Evolutionary conservation across 176 grass and related monocot genomes (phyloP).

Genomic region (Oryza punctata): DNA sequence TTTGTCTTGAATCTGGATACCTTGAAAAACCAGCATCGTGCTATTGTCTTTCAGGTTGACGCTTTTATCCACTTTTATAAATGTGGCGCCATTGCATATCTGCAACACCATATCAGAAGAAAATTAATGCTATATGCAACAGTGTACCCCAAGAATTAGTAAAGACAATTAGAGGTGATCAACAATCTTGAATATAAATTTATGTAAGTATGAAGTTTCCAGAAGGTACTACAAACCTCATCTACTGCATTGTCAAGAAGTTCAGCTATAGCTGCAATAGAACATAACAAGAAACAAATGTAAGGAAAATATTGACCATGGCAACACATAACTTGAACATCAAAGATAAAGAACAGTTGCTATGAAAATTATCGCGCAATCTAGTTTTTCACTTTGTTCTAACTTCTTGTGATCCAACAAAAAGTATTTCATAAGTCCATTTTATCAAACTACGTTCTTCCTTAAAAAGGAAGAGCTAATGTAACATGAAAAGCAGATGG

Average conservation of each 20-base stretch:
- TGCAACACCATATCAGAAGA: conserved; percentile 43
- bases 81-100: conserved; percentile 89
- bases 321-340: neutral
- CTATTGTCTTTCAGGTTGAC: conserved; percentile 81
- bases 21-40: conserved; percentile 89
- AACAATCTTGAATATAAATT: conserved; percentile 8
- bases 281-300: conserved; percentile 33
- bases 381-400: neutral
- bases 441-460: neutral
- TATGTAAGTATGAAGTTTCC: neutral
- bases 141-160: neutral
- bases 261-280: conserved; percentile 80
- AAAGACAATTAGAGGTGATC: neutral
- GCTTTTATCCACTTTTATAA: conserved; percentile 83
- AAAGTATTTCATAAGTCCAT: neutral
- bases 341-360: neutral
- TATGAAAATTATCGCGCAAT: conserved; percentile 10
- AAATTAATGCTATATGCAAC: conserved; percentile 14
- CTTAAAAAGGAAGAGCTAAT: neutral
- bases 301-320: conserved; percentile 26
- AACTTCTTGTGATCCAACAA: neutral
- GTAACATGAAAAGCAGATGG: conserved; percentile 7
- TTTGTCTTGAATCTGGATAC: conserved; percentile 41
- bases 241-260: conserved; percentile 98
- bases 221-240: conserved; percentile 63